Evolutionary conservation across 208 protist species (phyloP), one percentile per base, ranked within the genome.

Genomic region (Crithidia expoeki): DNA sequence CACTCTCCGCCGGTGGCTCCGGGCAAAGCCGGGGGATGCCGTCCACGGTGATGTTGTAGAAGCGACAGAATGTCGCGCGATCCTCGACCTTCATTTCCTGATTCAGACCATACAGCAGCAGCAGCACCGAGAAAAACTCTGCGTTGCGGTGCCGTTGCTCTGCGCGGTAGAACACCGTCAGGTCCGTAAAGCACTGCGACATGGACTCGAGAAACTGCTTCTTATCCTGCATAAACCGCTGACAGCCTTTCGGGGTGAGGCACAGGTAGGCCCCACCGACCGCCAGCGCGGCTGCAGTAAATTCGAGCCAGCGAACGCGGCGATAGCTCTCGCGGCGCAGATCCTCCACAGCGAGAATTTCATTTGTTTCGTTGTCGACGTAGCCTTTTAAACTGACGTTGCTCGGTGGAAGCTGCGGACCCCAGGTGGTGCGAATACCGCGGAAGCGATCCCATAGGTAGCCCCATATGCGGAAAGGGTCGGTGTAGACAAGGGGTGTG

Each of bases 391-490:
- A 16, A 27, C 72, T 74, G 16, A 59, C 58, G 58, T 72, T 80
- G 66, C 69, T 79, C 32, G 73, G 67, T 17, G 75, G 76, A 27
- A 80, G 62, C 75, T 96, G 91, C 55, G 86, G 85, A 0, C 73
- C 76, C 85, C 88, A 96, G 25, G 84, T 88, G 14, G 84, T 92
- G 55, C 91, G 88, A 28, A 93, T 84, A 11, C 86, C 80, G n/a
- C 91, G 85, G 46, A 94, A 80, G 42, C 91, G 74, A 47, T 96
- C 86, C 89, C 91, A 96, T 50, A 96, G 71, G 69, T 94, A 92
- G 12, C 70, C 67, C 89, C 91, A 96, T 1, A 93, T 73, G n/a
- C 79, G 77, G 71, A 90, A 90, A 0, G 89, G 81, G 9, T 85
- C 79, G 4, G 77, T 63, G 75, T 85, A 90, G 46, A 83, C 80